Evolutionary conservation across 2,329 filamentous ascomycete genomes (phyloP).

Genomic region (Talaromyces verruculosus): DNA sequence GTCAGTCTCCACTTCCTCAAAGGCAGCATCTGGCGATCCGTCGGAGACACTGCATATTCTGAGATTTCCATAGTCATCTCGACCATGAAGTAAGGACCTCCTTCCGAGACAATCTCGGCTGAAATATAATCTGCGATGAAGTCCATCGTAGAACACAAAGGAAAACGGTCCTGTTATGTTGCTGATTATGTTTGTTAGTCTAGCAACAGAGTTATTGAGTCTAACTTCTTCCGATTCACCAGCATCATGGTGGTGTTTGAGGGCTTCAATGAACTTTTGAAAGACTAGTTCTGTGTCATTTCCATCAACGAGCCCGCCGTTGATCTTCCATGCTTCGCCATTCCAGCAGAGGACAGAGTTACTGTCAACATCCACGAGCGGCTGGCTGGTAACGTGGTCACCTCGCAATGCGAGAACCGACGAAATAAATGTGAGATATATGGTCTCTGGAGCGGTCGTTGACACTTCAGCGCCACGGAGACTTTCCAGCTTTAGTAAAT

Average conservation of each 20-base stretch:
- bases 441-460: conserved; percentile 24
- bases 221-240: conserved; percentile 9
- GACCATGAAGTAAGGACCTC: conserved; percentile 68
- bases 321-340: conserved; percentile 86
- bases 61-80: conserved; percentile 54
- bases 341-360: conserved; percentile 89
- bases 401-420: conserved; percentile 92
- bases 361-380: conserved; percentile 59
- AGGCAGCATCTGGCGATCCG: conserved; percentile 50
- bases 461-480: background rate
- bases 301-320: conserved; percentile 56
- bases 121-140: conserved; percentile 66
- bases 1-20: conserved; percentile 81
- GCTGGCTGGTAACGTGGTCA: conserved; percentile 68
- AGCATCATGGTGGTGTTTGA: conserved; percentile 23
- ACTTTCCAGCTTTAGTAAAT: conserved; percentile 29
- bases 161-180: conserved; percentile 80
- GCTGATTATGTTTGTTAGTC: conserved; percentile 52
- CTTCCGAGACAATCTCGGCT: conserved; percentile 85
- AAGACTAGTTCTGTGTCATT: conserved; percentile 80
- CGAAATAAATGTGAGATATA: conserved; percentile 67
- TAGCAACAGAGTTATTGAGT: conserved; percentile 27
- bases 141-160: conserved; percentile 76
- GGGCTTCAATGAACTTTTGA: conserved; percentile 54
- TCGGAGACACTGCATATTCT: conserved; percentile 71